Evolutionary conservation across 495 filamentous ascomycete species (phyloP), one percentile per base, ranked within the genome.

Genomic region (Penicillium turbatum): DNA sequence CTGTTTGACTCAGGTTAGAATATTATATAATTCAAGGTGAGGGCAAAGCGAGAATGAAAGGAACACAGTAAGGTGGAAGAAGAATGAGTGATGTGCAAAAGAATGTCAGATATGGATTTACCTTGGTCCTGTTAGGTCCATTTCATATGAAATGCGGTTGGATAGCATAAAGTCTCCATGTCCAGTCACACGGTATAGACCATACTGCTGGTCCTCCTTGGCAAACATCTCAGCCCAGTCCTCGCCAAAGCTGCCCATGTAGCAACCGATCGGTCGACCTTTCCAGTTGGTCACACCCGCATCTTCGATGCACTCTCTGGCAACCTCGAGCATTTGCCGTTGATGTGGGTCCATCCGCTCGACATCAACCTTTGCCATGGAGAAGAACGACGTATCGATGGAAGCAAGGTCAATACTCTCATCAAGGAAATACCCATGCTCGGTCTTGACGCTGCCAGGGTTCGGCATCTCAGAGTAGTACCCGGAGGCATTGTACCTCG

Each of bases 331-430:
- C 0, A 85, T 57, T 15, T 77, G 64, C 0, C 83, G 64, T 45
- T 85, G 82, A 10, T 81, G 74, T 0, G 84, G 84, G 48, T 86
- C 82, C 64, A 82, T 73, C 0, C 59, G 57, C 56, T 77, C 74
- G 3, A 74, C 74, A 41, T 84, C 80, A 37, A 51, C 24, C 13
- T 61, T 54, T 0, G 68, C 61, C 52, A 79, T 72, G 1, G 63
- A 62, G 56, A 82, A 76, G 41, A 65, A 53, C 5, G 59, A 56
- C 1, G 48, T 62, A 27, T 67, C 65, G 0, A 57, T 19, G 1
- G 39, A 48, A 2, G 30, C 34, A 13, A 63, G 39, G 15, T 65
- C 57, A 27, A 49, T 31, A 12, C 41, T 55, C 6, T 78, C 68
- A 19, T 77, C 66, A 19, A 85, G 64, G 43, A 83, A 85, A 53